Evolutionary conservation across 2,329 filamentous ascomycete genomes (phyloP), one percentile per base, ranked within the genome.

Genomic region (Phialophora chinensis): DNA sequence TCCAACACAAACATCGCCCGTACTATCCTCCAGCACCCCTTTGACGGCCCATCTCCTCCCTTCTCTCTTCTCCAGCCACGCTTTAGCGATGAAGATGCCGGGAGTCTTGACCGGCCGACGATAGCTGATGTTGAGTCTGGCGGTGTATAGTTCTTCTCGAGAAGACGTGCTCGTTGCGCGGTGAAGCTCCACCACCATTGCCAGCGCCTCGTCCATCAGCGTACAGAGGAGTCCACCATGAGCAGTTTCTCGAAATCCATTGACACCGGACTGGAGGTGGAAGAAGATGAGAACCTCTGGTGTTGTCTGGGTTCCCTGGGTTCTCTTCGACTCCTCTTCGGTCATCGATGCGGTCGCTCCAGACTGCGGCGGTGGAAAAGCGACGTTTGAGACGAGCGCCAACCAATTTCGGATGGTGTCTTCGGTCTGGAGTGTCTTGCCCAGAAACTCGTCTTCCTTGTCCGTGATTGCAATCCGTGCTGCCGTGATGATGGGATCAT

Each of bases 51-150:
- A 52, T 20, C 20, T n/a, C 49, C 49, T 52, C 20, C 49, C 49
- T 23, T n/a, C 49, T 23, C 20, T 52, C 20, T 17, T 23, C 49
- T 52, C 49, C 49, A 52, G 49, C 49, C 49, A 52, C 14, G 49
- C 8, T n/a, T 52, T 52, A 2, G 20, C 47, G 47, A 52, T 52
- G 12, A 52, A 2, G 20, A 52, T 4, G 20, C 12, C 11, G 12
- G 47, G 47, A 23, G 47, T 17, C 12, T 14, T 14, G 2, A 52
- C 47, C 8, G 12, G 11, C 20, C 47, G 12, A 14, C 47, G 47
- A 23, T 17, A 52, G 12, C 12, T 52, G 47, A 23, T 52, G 20
- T 52, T 52, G 8, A 52, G 47, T 23, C 5, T 14, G 20, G 47
- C 47, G 4, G 47, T 52, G 20, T 52, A 52, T 8, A 52, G 47